Evolutionary conservation across 192 early-diverging fungal genomes (phyloP), one percentile per base, ranked within the genome.

Genomic region (Coemansia brasiliensis): DNA sequence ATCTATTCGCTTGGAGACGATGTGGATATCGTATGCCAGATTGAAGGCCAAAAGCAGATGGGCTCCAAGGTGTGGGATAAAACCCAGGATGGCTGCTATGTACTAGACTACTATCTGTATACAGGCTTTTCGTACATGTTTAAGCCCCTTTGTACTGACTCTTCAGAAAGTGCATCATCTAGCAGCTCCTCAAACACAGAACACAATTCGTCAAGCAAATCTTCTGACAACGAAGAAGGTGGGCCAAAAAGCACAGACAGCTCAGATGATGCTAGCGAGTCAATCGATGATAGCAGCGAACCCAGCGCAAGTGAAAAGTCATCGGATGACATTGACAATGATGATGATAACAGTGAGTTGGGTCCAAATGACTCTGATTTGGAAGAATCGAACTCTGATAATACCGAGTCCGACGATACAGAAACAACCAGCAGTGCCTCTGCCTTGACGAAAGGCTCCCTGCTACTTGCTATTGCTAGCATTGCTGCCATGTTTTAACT

Each of bases 41-140:
- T 13, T 4, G 29, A 50, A 3, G 79, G 79, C 13, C 39, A 75
- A 43, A 26, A n/a, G 5, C 35, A 71, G 21, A 44, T 29, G 26
- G 74, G 69, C 48, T 57, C 60, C 2, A 53, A 42, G 13, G 50
- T 81, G 26, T 81, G 74, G 79, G 79, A 78, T 32, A 54, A 40
- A 39, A 81, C 79, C 0, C 73, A 32, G 5, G 79, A 81, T 25
- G 66, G 63, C 49, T 81, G 79, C 59, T 81, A 77, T 21, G 63
- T 75, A 9, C 40, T 66, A 0, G 79, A 81, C 57, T 81, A 73
- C 49, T 81, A 81, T 44, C 42, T 81, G 24, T 50, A 43, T 29
- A 76, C 73, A 1, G 73, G 73, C 0, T 57, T 50, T 37, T 63
- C 57, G 2, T 13, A 35, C 0, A 61, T 64, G 6, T 74, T 74